Percentiles rank a stretch among this genome's conserved stretches.
phyloP scores from a whole-genome alignment of 441 rosid genomes.

The Populus hybrid region DNA sequence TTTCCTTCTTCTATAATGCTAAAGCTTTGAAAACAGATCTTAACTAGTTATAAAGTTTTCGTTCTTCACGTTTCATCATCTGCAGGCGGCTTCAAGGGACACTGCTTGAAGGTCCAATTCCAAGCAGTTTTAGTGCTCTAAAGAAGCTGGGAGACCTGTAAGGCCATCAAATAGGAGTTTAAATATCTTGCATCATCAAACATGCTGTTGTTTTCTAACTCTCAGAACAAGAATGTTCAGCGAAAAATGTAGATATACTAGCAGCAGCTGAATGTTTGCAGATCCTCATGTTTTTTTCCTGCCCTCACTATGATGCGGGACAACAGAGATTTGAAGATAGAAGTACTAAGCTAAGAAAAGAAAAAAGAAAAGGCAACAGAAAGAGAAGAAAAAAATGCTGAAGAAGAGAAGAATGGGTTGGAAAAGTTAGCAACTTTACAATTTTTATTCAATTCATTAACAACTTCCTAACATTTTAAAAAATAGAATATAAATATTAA shows the following conservation, averaged over 20 bases:
- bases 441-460: too few species aligned
- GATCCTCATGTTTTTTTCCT: neutral
- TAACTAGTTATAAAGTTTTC: neutral
- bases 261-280: neutral
- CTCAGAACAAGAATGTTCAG: neutral
- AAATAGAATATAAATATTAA: too few species aligned
- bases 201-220: neutral
- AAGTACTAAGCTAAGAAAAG: too few species aligned
- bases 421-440: too few species aligned
- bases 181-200: neutral
- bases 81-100: conserved; percentile 50
- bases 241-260: too few species aligned
- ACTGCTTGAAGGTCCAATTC: conserved; percentile 52
- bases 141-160: conserved; percentile 47
- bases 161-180: conserved; percentile 8
- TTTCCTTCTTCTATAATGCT: neutral
- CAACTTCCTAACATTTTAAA: too few species aligned
- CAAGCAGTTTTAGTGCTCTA: conserved; percentile 40
- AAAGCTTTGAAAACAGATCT: neutral
- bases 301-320: neutral
- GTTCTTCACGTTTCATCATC: neutral
- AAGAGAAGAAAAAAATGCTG: too few species aligned
- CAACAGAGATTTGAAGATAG: too few species aligned
- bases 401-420: too few species aligned
- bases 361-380: too few species aligned